Evolutionary conservation across 1,284 basidiomycete genomes (phyloP), one percentile per base, ranked within the genome.

Genomic region (Malassezia slooffiae): DNA sequence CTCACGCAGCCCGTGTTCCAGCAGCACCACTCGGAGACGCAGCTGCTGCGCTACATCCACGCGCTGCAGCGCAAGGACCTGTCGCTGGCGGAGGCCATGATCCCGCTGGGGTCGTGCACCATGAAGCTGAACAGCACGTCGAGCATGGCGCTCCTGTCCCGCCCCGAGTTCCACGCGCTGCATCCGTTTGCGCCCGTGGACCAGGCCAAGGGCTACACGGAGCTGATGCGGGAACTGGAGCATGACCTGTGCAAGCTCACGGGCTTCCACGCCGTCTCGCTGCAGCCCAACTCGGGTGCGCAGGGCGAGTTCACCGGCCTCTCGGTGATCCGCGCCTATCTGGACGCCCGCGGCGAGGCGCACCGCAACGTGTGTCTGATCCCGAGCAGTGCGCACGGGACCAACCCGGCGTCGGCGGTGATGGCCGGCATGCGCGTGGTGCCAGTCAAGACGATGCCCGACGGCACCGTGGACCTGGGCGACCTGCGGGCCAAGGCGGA

Each of bases 361-460:
- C 80, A 91, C 61, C 79, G 91, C 39, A 79, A 96, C 70, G 79
- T 96, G 37, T 97, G 91, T 70, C 73, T 97, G 49, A 93, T 97
- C 58, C 91, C 91, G 35, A 75, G 90, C 44, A 91, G 86, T 56
- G 90, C 91, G 1, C 91, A 96, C 72, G 90, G 90, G 37, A 95
- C 90, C 27, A 70, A 70, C 46, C 67, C 67, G 1, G 67, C 67
- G 5, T 91, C 86, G 31, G 91, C 91, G 35, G 83, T 85, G 44
- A 91, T 97, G 89, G 87, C 91, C 36, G 91, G 91, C 27, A 77
- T 96, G 72, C 91, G 87, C 70, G 91, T 97, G 27, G 86, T 97
- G 2, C 75, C 91, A 17, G 81, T 97, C 69, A 93, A 93, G 75
- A 85, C 83, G 4, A 79, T 82, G 51, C 67, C 74, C 3, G 85